Conservation (phyloP, 2,329 filamentous ascomycete species). For the Penicillium expansum region DNA sequence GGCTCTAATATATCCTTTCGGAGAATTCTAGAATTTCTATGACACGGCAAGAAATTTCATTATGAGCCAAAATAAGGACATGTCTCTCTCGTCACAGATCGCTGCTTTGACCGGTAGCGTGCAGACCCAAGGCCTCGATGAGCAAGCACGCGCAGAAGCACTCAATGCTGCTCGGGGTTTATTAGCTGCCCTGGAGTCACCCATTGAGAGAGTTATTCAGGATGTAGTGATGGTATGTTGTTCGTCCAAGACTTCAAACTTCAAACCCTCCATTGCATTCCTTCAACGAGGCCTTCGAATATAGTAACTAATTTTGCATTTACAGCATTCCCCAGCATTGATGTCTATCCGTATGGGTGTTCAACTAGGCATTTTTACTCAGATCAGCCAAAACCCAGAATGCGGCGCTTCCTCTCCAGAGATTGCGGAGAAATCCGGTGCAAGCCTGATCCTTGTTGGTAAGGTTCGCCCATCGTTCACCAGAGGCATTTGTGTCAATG, state of each 20-base stretch:
- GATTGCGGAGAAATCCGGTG: conserved; percentile 13
- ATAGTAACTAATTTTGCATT: neutral
- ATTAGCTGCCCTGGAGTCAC: conserved; percentile 8
- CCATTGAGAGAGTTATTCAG: conserved; percentile 14
- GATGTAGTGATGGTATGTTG: conserved; percentile 15
- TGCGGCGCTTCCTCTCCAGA: conserved; percentile 2
- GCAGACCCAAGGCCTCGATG: neutral
- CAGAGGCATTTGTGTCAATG: no score
- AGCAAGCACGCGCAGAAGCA: conserved; percentile 7
- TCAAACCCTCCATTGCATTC: no score
- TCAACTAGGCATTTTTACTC: conserved; percentile 11
- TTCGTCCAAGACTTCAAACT: neutral
- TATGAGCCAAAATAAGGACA: neutral
- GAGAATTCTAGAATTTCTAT: neutral
- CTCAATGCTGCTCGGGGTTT: conserved; percentile 9
- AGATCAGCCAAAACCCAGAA: conserved; percentile 1
- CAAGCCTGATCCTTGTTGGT: conserved; percentile 13
- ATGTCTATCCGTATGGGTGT: conserved; percentile 18
- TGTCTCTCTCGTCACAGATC: neutral
- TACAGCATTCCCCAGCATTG: conserved; percentile 4
- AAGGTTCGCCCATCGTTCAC: neutral
- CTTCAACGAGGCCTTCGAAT: neutral
- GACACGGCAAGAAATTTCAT: neutral
- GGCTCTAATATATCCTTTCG: neutral
- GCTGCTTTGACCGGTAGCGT: neutral